Evolutionary conservation across 805 yeast genomes (phyloP).

Genomic region (Ogataea methanolica): DNA sequence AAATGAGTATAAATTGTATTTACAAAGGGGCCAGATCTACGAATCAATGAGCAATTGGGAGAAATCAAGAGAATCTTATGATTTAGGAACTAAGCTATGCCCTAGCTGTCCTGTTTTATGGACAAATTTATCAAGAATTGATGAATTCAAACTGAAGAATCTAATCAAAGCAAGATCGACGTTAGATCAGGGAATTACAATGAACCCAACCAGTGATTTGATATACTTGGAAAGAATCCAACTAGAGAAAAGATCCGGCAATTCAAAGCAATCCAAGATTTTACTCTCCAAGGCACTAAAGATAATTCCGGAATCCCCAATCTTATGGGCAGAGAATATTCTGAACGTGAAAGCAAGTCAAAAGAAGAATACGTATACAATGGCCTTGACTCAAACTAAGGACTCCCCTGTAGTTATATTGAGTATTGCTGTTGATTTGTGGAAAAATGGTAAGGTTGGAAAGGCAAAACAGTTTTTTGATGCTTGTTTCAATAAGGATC

Average conservation of each 20-base stretch:
- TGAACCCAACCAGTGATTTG: conserved; percentile 43
- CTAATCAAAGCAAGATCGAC: conserved; percentile 63
- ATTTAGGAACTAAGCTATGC: conserved; percentile 44
- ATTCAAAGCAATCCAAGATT: conserved; percentile 47
- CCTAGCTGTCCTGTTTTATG: conserved; percentile 47
- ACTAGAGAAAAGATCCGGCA: conserved; percentile 51
- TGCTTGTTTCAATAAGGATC: conserved; percentile 47
- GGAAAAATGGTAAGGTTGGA: conserved; percentile 55
- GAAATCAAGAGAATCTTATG: conserved; percentile 44
- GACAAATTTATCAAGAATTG: conserved; percentile 46
- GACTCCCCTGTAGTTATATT: conserved; percentile 56
- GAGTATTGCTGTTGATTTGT: conserved; percentile 64
- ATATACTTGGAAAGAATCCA: conserved; percentile 56
- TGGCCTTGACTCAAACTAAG: conserved; percentile 65
- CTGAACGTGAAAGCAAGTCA: conserved; percentile 36
- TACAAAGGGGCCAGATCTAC: conserved; percentile 60
- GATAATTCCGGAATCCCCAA: conserved; percentile 51
- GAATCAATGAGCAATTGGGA: conserved; percentile 26
- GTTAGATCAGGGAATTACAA: conserved; percentile 60
- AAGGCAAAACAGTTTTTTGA: conserved; percentile 75
- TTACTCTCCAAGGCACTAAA: conserved; percentile 56
- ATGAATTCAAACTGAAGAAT: conserved; percentile 36
- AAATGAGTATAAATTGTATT: conserved; percentile 44
- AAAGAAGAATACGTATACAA: conserved; percentile 54
- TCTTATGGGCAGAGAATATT: conserved; percentile 64